These are phyloP conservation scores for Maudiozyma turicensis DNA, from an alignment of 805 yeast species.

Conservation along the genomic window DNA sequence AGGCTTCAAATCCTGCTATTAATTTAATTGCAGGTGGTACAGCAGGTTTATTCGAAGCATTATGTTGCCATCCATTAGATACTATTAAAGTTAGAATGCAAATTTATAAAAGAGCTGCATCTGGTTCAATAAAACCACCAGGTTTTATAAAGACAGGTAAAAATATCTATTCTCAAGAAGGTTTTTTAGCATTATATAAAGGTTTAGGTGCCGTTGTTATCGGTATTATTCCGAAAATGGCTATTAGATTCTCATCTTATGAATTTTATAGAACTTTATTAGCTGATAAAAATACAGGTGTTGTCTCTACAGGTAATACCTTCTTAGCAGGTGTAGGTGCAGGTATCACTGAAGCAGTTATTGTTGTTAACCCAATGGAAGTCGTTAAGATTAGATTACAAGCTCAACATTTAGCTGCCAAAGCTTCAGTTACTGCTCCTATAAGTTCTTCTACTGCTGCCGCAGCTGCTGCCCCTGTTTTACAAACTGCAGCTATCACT, in stretches of 20 bases:
- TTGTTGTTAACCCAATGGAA: constrained; percentile 95
- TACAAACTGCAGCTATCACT: constrained; percentile 1
- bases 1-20: constrained; percentile 37
- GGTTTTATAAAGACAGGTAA: constrained; percentile 81
- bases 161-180: constrained; percentile 67
- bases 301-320: constrained; percentile 61
- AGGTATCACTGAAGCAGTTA: constrained; percentile 90
- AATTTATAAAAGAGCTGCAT: constrained; percentile 60
- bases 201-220: constrained; percentile 96
- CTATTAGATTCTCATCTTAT: constrained; percentile 88
- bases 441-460: too few relatives aligned
- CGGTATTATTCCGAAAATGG: constrained; percentile 98
- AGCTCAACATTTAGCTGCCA: constrained; percentile 66
- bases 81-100: constrained; percentile 98
- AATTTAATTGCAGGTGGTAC: constrained; percentile 90
- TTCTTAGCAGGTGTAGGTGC: constrained; percentile 95
- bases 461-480: background rate
- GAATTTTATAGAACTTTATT: constrained; percentile 74
- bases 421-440: constrained; percentile 25
- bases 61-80: constrained; percentile 95
- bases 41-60: constrained; percentile 96
- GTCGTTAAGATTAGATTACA: constrained; percentile 93
- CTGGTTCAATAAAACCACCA: constrained; percentile 51
- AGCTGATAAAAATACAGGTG: constrained; percentile 48
- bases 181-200: constrained; percentile 78